These are phyloP conservation scores for Dendrobium nobile DNA, from an alignment of 106 monocot genomes.

Conservation along the genomic window DNA sequence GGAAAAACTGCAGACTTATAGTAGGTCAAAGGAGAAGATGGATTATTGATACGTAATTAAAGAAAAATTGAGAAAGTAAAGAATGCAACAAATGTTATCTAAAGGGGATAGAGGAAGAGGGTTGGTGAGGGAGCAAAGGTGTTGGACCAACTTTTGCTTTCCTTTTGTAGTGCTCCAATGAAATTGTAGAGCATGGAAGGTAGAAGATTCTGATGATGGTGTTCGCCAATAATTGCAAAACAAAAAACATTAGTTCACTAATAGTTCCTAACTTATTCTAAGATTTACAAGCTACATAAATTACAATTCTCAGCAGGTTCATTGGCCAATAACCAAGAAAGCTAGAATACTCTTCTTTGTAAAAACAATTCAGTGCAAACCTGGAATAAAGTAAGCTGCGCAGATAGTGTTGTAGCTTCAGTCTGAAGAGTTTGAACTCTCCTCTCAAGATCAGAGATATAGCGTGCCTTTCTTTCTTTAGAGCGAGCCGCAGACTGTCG, in stretches of 20 bases:
- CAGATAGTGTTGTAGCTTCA: constrained; percentile 60
- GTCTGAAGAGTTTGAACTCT: constrained; percentile 65
- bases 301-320: background rate
- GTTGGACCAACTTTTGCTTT: too few species aligned
- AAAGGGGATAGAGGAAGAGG: too few species aligned
- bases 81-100: too few species aligned
- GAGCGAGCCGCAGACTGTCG: constrained; percentile 66
- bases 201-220: background rate
- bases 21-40: too few species aligned
- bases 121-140: too few species aligned
- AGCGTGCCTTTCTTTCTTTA: constrained; percentile 66
- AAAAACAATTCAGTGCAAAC: constrained; percentile 17
- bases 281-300: background rate
- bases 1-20: too few species aligned
- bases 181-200: too few species aligned
- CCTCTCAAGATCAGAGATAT: constrained; percentile 61
- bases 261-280: background rate
- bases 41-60: too few species aligned
- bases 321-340: background rate
- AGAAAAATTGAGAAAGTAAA: too few species aligned
- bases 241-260: background rate
- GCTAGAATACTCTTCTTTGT: background rate
- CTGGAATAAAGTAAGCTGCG: constrained; percentile 57
- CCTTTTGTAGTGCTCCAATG: too few species aligned
- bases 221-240: background rate